Conservation (phyloP, 163 green algal species). For the Picocystis sp. region DNA sequence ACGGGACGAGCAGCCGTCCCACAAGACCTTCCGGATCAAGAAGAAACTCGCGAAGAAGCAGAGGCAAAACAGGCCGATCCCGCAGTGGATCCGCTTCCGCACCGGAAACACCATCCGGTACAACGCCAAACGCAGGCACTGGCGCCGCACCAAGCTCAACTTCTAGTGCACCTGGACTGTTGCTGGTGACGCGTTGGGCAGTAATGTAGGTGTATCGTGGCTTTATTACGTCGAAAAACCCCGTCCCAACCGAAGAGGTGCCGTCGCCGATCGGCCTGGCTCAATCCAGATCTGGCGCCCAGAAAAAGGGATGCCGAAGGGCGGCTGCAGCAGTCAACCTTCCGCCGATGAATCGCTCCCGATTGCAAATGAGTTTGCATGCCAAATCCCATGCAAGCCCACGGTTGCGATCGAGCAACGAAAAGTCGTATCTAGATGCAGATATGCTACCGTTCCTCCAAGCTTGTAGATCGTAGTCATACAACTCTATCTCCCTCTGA, state of each 20-base stretch:
- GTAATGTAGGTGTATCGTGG: too few relatives aligned
- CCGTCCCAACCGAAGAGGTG: too few relatives aligned
- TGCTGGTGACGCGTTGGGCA: too few relatives aligned
- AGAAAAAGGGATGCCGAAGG: conserved; percentile 70
- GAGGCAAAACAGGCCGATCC: conserved; percentile 90
- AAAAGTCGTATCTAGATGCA: conserved; percentile 52
- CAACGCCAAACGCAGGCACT: conserved; percentile 95
- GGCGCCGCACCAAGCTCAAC: conserved; percentile 90
- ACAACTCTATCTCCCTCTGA: conserved; percentile 28
- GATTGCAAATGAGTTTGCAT: conserved; percentile 48
- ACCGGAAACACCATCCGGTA: conserved; percentile 93
- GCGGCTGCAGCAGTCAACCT: conserved; percentile 44
- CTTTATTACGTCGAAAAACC: too few relatives aligned
- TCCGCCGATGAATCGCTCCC: conserved; percentile 47
- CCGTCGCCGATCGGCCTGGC: not conserved
- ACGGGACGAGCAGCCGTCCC: conserved; percentile 52
- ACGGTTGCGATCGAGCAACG: conserved; percentile 53
- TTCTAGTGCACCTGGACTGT: conserved; percentile 33
- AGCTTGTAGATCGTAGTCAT: conserved; percentile 40
- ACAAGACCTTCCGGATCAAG: conserved; percentile 89
- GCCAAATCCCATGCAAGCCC: conserved; percentile 75
- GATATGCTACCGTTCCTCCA: conserved; percentile 16
- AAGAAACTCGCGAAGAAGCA: conserved; percentile 87
- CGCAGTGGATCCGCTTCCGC: conserved; percentile 90
- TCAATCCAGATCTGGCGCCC: not conserved